Conservation (phyloP, 768 basidiomycete species). For the Lactarius tabidus region DNA sequence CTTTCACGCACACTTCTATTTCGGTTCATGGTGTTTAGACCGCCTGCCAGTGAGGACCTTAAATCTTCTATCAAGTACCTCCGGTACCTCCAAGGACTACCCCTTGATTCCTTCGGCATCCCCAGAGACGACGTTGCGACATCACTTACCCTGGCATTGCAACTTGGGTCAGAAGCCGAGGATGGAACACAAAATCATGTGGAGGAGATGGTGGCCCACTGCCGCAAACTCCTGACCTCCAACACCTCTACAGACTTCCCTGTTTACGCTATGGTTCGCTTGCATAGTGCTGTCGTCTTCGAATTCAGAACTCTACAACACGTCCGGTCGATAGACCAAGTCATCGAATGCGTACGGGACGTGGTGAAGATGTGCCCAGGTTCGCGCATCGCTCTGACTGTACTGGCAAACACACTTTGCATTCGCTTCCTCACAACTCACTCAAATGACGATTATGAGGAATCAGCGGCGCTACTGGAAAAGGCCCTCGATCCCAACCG, state of each 20-base stretch:
- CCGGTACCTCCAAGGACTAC: no score
- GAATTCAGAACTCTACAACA: background rate
- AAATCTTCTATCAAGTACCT: no score
- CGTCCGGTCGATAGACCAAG: background rate
- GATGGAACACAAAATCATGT: no score
- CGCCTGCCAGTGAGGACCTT: no score
- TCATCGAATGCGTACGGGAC: background rate
- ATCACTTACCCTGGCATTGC: no score
- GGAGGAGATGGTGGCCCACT: background rate
- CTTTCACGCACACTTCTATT: no score
- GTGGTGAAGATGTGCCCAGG: background rate
- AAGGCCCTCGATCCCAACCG: background rate
- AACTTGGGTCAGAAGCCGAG: no score
- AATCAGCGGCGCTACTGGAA: background rate
- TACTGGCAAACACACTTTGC: background rate
- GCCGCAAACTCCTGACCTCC: background rate
- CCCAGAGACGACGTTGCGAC: no score
- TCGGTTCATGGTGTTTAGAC: no score
- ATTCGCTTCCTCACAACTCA: background rate
- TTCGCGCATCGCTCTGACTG: background rate
- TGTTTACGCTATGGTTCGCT: background rate
- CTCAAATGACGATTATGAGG: background rate
- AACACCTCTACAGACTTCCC: background rate
- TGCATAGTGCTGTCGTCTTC: background rate
- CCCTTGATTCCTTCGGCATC: no score